These are phyloP conservation scores for Garcia nutans DNA, from an alignment of 345 rosid species.

Conservation along the genomic window DNA sequence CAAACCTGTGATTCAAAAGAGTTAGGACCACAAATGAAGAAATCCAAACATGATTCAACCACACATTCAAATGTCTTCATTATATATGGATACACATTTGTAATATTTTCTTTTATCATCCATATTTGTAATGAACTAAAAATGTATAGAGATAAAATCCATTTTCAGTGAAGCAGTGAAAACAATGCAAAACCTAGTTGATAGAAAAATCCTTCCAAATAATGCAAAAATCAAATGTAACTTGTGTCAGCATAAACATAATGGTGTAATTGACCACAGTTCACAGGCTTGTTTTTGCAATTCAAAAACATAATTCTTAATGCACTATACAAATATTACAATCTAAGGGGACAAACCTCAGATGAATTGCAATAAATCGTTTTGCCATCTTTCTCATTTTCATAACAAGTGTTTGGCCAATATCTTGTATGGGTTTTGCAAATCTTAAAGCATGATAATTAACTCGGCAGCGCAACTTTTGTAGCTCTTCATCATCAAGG, in stretches of 20 bases:
- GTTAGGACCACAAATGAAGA: neutral
- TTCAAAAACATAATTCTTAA: neutral
- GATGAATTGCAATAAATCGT: slow-evolving; percentile 84
- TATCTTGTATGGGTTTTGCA: slow-evolving; percentile 71
- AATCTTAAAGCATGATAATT: slow-evolving; percentile 91
- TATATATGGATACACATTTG: neutral
- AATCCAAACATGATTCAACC: slow-evolving; percentile 9
- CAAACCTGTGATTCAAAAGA: slow-evolving; percentile 58
- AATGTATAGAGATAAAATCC: neutral
- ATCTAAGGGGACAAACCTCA: slow-evolving; percentile 56
- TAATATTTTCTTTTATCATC: neutral
- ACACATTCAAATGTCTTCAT: neutral
- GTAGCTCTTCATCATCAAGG: slow-evolving; percentile 85
- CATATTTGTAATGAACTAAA: neutral
- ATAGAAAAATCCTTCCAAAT: neutral
- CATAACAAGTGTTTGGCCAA: slow-evolving; percentile 71
- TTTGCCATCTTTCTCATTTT: slow-evolving; percentile 76
- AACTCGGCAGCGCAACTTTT: slow-evolving; percentile 89
- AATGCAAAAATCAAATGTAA: neutral
- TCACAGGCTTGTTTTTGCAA: neutral
- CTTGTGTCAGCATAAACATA: neutral
- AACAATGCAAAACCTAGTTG: neutral
- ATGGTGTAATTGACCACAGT: neutral
- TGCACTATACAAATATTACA: neutral
- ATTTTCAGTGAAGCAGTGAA: neutral